A percentile compares a stretch with the other conserved stretches of the same genome.
Conservation (phyloP, 495 filamentous ascomycete species). For the Chaetomium tenue region DNA sequence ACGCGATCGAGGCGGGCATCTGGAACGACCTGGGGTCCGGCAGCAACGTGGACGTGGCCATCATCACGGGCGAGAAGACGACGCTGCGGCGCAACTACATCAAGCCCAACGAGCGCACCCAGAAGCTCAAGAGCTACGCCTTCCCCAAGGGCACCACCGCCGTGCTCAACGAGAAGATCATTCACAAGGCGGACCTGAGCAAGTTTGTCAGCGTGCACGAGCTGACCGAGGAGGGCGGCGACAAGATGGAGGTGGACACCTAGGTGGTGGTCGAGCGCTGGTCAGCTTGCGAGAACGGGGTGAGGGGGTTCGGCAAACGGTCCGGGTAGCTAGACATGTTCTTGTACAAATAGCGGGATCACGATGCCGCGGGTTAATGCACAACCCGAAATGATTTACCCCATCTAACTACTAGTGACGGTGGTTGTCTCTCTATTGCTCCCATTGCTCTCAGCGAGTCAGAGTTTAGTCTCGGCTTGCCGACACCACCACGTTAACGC, state of each 20-base stretch:
- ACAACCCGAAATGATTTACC: conserved; percentile 6
- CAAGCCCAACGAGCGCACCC: conserved; percentile 84
- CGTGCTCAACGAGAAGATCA: conserved; percentile 87
- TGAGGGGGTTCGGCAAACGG: not conserved
- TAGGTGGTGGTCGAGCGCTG: conserved; percentile 38
- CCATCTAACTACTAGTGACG: not conserved
- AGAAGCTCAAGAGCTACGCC: conserved; percentile 89
- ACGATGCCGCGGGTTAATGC: conserved; percentile 20
- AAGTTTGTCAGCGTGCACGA: conserved; percentile 95
- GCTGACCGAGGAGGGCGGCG: conserved; percentile 65
- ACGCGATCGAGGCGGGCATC: conserved; percentile 96
- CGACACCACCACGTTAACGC: no score
- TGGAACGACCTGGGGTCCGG: conserved; percentile 98
- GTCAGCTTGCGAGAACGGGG: not conserved
- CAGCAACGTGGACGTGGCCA: conserved; percentile 93
- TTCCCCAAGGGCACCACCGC: conserved; percentile 90
- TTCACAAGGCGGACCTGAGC: conserved; percentile 86
- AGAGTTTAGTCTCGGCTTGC: no score
- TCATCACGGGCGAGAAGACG: conserved; percentile 92
- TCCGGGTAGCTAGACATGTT: not conserved
- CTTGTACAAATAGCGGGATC: conserved; percentile 23
- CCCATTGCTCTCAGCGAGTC: no score
- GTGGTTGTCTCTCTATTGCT: not conserved
- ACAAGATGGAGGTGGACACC: conserved; percentile 93
- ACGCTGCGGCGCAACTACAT: conserved; percentile 86